These are phyloP conservation scores for Lepidium africanum DNA, from an alignment of 345 rosid species.

Conservation along the genomic window DNA sequence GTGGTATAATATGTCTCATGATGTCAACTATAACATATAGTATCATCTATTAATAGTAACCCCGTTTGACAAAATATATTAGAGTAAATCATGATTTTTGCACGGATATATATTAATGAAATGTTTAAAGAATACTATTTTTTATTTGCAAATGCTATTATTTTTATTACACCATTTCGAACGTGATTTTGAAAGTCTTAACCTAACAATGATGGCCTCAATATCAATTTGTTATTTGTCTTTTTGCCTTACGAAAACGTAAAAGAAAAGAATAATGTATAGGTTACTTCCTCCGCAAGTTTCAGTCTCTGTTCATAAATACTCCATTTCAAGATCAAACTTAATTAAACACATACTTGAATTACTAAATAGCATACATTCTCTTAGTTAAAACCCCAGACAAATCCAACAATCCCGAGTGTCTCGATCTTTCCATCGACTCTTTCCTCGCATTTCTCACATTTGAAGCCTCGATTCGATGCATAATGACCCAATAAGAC, in stretches of 20 bases:
- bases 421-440: conserved; percentile 40
- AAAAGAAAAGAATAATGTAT: not conserved
- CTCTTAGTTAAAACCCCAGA: conserved; percentile 59
- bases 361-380: conserved; percentile 68
- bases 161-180: too few species aligned
- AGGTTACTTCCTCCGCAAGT: conserved; percentile 10
- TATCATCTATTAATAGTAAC: too few species aligned
- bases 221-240: too few species aligned
- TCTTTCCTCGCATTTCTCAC: conserved; percentile 57
- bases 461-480: conserved; percentile 71
- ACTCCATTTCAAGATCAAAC: not conserved
- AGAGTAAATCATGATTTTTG: not conserved
- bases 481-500: conserved; percentile 87
- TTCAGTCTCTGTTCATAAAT: not conserved
- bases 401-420: conserved; percentile 33
- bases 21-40: not conserved
- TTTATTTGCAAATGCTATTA: too few species aligned
- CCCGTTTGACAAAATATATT: too few species aligned
- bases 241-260: too few species aligned
- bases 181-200: too few species aligned
- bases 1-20: not conserved
- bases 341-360: not conserved
- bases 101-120: not conserved
- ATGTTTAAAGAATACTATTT: too few species aligned
- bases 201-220: too few species aligned